Percentiles rank a stretch among this genome's conserved stretches.
Evolutionary conservation across 345 rosid species (phyloP).

Genomic region (Dovyalis caffra): DNA sequence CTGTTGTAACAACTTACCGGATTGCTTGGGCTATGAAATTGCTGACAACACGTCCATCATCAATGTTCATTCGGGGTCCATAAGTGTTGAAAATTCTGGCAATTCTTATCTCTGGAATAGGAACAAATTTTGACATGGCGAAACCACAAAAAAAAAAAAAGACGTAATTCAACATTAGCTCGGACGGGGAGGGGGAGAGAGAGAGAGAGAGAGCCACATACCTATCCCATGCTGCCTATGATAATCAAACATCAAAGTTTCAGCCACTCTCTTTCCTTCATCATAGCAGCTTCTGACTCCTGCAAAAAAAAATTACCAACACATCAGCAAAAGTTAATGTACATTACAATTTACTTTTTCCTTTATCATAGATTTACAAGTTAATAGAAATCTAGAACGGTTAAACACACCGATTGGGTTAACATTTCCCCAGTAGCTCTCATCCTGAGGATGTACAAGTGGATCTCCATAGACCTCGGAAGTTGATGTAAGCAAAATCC

Average conservation of each 20-base stretch:
- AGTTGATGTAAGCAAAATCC: conserved; percentile 93
- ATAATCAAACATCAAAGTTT: conserved; percentile 94
- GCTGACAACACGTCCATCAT: conserved; percentile 97
- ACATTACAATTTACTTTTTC: background rate
- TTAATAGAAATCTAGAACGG: background rate
- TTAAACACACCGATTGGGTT: conserved; percentile 76
- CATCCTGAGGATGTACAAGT: conserved; percentile 80
- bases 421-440: conserved; percentile 96
- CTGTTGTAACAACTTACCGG: conserved; percentile 41
- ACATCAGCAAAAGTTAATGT: background rate
- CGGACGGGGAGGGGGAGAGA: no score
- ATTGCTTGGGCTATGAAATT: conserved; percentile 96
- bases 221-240: conserved; percentile 95
- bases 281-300: conserved; percentile 96
- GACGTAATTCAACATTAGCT: background rate
- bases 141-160: background rate
- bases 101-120: conserved; percentile 61
- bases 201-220: conserved; percentile 12
- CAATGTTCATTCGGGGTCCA: conserved; percentile 95
- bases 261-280: conserved; percentile 94
- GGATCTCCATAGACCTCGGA: conserved; percentile 98
- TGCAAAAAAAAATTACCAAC: conserved; percentile 14
- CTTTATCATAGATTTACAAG: no score
- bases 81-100: conserved; percentile 95
- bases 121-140: background rate